Percentiles rank a stretch among this genome's conserved stretches.
These are phyloP conservation scores for Haplosporangium sp. DNA, from an alignment of 371 early-diverging fungal genomes.

Conservation along the genomic window DNA sequence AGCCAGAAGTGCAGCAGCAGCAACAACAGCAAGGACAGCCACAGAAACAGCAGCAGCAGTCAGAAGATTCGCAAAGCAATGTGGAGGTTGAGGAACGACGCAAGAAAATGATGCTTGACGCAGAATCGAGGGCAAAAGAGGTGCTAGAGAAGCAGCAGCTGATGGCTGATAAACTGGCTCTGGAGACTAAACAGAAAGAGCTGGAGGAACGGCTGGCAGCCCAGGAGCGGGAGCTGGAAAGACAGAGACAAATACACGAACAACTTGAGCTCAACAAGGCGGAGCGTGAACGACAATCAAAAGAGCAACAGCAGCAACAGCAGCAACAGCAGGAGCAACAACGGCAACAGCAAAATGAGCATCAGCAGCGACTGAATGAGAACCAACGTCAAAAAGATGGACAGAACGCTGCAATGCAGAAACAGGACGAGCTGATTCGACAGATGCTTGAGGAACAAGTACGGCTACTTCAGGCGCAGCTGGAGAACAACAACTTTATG, in stretches of 20 bases:
- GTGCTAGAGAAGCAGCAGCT: conserved; percentile 18
- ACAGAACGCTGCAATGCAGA: neutral
- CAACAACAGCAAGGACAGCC: conserved; percentile 8
- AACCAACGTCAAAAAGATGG: neutral
- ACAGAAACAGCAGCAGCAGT: neutral
- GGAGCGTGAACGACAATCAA: conserved; percentile 4
- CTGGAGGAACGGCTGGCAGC: conserved; percentile 11
- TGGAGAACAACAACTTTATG: neutral
- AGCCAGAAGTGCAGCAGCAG: neutral
- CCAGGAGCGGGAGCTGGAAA: conserved; percentile 11
- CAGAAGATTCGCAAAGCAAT: neutral
- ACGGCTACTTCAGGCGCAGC: conserved; percentile 27
- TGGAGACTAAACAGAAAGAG: conserved; percentile 13
- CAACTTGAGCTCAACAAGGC: neutral
- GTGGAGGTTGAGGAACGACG: conserved; percentile 1
- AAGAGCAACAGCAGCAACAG: neutral
- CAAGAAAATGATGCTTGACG: neutral
- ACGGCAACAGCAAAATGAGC: conserved; percentile 1
- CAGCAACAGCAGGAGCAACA: conserved; percentile 4
- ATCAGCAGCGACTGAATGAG: neutral
- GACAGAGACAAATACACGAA: neutral
- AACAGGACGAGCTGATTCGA: conserved; percentile 1
- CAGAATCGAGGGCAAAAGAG: conserved; percentile 18
- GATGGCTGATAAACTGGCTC: conserved; percentile 4
- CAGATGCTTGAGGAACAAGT: conserved; percentile 39